A percentile compares a stretch with the other conserved stretches of the same genome.
Evolutionary conservation across 345 rosid genomes (phyloP).

Genomic region (Camelina laxa): DNA sequence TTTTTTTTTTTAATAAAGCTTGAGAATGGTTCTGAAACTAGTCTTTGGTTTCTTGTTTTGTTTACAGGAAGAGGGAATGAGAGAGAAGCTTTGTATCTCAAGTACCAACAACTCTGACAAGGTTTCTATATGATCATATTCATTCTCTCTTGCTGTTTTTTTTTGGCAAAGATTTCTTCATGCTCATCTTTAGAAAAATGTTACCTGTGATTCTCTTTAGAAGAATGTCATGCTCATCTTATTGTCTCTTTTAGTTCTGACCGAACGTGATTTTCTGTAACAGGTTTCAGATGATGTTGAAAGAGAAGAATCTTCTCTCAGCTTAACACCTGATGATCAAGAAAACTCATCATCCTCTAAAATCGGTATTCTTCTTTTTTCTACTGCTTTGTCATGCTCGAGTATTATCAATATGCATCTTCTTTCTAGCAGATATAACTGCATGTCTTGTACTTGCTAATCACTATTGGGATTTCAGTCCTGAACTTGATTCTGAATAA

Average conservation of each 20-base stretch:
- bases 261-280: background rate
- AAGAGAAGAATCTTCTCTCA: slow-evolving; percentile 45
- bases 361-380: slow-evolving; percentile 50
- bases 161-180: no score
- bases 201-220: background rate
- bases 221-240: background rate
- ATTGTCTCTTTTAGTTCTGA: background rate
- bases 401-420: slow-evolving; percentile 8
- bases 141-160: background rate
- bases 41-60: slow-evolving; percentile 26
- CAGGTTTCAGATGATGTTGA: slow-evolving; percentile 55
- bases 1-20: no score
- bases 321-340: slow-evolving; percentile 49
- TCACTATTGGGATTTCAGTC: slow-evolving; percentile 1
- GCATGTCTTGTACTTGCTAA: slow-evolving; percentile 7
- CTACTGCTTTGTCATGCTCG: background rate
- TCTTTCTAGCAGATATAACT: slow-evolving; percentile 19
- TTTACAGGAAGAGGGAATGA: slow-evolving; percentile 61
- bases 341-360: slow-evolving; percentile 55
- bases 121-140: slow-evolving; percentile 34
- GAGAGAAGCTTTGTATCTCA: slow-evolving; percentile 52
- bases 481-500: background rate
- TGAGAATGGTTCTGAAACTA: slow-evolving; percentile 13
- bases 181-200: background rate
- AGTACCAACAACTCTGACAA: slow-evolving; percentile 44